Evolutionary conservation across 345 rosid genomes (phyloP).

Genomic region (Pugionium cornutum): DNA sequence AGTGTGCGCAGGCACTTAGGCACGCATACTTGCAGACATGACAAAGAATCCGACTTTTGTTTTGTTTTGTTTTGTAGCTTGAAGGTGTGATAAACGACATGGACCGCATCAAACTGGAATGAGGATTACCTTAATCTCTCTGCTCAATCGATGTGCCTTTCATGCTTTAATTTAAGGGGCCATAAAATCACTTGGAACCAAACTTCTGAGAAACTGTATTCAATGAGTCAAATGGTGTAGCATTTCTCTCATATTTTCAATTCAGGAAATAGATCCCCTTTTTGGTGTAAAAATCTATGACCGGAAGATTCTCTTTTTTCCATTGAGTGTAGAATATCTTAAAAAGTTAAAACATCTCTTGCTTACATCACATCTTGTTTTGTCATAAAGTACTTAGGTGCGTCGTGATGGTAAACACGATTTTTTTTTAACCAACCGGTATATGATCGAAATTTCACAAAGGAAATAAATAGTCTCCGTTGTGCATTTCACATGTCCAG

Average conservation of each 20-base stretch:
- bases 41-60: not conserved
- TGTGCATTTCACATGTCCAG: too few species aligned
- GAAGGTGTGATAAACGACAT: slow-evolving; percentile 83
- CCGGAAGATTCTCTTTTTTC: not conserved
- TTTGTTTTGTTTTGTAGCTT: slow-evolving; percentile 54
- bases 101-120: slow-evolving; percentile 81
- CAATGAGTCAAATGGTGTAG: not conserved
- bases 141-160: not conserved
- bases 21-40: not conserved
- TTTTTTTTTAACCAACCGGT: too few species aligned
- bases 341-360: not conserved
- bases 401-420: too few species aligned
- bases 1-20: not conserved
- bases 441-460: too few species aligned
- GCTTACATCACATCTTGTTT: too few species aligned
- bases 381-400: too few species aligned
- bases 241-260: not conserved
- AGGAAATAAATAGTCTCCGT: too few species aligned
- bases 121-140: slow-evolving; percentile 6
- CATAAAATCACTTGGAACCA: not conserved
- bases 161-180: not conserved
- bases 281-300: not conserved
- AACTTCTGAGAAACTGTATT: not conserved
- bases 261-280: not conserved
- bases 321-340: not conserved